phyloP scores from a whole-genome alignment of 2,329 filamentous ascomycete genomes.

The Calonectria crousiana region DNA sequence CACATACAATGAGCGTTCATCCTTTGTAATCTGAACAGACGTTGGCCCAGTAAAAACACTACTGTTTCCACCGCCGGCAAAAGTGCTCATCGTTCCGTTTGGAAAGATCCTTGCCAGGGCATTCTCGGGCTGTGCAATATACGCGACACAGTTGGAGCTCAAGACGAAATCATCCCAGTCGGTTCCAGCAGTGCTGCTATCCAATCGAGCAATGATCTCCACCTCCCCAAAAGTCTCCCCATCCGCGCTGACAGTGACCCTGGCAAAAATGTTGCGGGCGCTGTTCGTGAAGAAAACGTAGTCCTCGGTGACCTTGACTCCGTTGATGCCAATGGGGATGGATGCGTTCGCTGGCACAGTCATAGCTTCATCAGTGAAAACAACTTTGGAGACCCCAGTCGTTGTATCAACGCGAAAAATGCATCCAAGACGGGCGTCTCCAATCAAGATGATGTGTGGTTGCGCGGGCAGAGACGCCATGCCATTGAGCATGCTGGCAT shows the following conservation, averaged over 20 bases:
- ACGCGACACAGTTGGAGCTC: neutral
- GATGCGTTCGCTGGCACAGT: neutral
- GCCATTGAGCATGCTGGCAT: neutral
- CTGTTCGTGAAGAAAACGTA: neutral
- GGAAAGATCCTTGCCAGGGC: neutral
- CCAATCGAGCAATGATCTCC: neutral
- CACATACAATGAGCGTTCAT: neutral
- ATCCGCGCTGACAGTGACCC: neutral
- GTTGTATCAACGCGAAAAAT: neutral
- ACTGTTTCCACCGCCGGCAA: neutral
- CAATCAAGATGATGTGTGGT: neutral
- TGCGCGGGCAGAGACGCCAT: neutral
- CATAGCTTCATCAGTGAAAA: neutral
- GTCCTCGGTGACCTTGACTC: neutral
- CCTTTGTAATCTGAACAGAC: neutral
- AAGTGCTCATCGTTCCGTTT: neutral
- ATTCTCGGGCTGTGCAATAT: neutral
- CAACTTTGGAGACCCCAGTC: neutral
- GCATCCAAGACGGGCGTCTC: neutral
- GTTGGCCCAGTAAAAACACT: neutral
- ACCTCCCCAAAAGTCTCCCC: neutral
- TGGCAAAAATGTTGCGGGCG: neutral
- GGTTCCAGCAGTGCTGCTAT: neutral
- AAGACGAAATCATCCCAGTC: neutral
- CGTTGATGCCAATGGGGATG: neutral